Base-by-base conservation (phyloP, 495 filamentous ascomycete genomes). In the Lasiosphaeriaceae sp. region DNA sequence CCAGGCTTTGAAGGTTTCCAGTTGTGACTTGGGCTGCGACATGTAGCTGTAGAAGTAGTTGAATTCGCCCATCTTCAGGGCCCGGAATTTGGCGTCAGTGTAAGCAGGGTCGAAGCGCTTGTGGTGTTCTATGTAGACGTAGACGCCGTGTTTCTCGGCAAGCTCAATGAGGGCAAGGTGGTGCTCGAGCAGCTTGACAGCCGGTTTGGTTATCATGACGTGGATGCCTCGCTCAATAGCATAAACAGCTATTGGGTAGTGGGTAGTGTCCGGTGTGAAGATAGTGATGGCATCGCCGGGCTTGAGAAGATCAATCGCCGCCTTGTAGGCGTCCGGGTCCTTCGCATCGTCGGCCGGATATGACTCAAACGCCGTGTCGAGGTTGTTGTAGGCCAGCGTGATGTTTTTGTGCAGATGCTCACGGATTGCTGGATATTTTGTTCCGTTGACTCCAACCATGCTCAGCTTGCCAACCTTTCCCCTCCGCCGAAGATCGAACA, bases 1-100 rank as follows among this genome's bases (percentile, higher is more conserved):
- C 92, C 92, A 97, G 0, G 92, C 89, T 71, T 91, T 94, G 85
- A 97, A 97, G 0, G 92, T 96, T 75, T 95, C 90, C 6, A 97
- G 80, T 74, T 96, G 92, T 19, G 72, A 86, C 69, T 97, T 96
- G 21, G 92, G 92, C 78, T 97, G 92, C 50, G 83, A 88, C 92
- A 97, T 96, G 77, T 96, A 97, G 60, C 83, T 87, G 77, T 96
- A 96, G 73, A 96, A 97, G 79, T 96, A 96, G 74, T 95, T 96
- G 82, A 96, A 96, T 70, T 96, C 89, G 49, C 92, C 92, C 6
- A 97, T 74, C 23, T 71, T 80, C 64, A 79, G 72, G 0, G 92
- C 90, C 57, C 87, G 85, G 66, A 84, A 85, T n/a, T 77, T 74
- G 1, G 92, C 92, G 66, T 97, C 92, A 5, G 88, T 80, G 77